Evolutionary conservation across 2,329 filamentous ascomycete genomes (phyloP), one percentile per base, ranked within the genome.

Genomic region (Talaromyces pinophilus): DNA sequence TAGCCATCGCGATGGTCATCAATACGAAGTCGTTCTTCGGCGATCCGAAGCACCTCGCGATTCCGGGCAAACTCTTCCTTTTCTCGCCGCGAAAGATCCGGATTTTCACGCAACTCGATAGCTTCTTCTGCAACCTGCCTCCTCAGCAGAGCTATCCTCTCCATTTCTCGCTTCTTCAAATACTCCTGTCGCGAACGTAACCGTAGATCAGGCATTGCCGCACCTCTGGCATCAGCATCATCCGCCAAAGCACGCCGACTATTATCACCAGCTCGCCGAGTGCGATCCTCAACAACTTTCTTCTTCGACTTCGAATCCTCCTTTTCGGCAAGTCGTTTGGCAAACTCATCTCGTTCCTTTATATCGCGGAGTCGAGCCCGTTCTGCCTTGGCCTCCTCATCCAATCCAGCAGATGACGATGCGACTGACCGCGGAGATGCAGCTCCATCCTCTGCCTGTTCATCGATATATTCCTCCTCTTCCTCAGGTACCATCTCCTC

Each of bases 1-100:
- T 98, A 99, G 1, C 94, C 94, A 80, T 97, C 93, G 22, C 90
- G 86, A 76, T 97, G 89, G 71, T 98, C 94, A 75, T 98, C 93
- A 69, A 99, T 96, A 52, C 87, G 87, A 64, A 94, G 82, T 25
- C 94, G 86, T 76, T 96, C 92, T 79, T 97, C 92, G 0, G 92
- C 92, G 50, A 97, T 83, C 42, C 89, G 85, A 50, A 97, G 80
- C 30, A 93, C 84, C 78, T 98, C 92, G 55, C 92, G 84, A 74
- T 98, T 98, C 74, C 92, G 90, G 2, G 90, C 90, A 76, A 99
- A 98, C 69, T 97, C 92, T 65, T 88, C 90, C 75, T 90, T 92
- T 78, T 99, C 95, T 67, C 85, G 85, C 67, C 91, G 87, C 0
- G 91, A 92, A 17, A 99, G 78, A 55, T 85, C 85, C 0, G 89